phyloP scores from a whole-genome alignment of 306 rosid genomes.

The Cucurbita ficifolia region DNA sequence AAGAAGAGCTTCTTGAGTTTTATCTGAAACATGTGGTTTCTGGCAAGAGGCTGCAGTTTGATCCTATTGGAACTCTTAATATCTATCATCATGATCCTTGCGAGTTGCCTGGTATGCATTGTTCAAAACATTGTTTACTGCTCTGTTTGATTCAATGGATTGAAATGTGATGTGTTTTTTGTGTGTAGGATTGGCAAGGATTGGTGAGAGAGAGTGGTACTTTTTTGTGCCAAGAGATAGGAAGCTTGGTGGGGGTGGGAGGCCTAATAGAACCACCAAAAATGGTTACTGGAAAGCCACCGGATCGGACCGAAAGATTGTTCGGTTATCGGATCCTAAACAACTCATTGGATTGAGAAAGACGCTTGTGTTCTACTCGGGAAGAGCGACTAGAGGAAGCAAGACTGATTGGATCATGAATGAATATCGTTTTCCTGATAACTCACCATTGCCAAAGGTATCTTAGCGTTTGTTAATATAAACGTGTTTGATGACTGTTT shows the following conservation, averaged over 20 bases:
- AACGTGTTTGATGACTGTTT: not conserved
- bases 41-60: conserved; percentile 48
- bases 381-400: conserved; percentile 74
- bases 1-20: conserved; percentile 82
- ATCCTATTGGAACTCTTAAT: conserved; percentile 64
- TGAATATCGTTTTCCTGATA: conserved; percentile 83
- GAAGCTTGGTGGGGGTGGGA: conserved; percentile 73
- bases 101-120: conserved; percentile 59
- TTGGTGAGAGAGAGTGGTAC: conserved; percentile 96
- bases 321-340: conserved; percentile 49
- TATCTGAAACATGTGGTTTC: conserved; percentile 56
- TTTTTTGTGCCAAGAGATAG: conserved; percentile 96
- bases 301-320: conserved; percentile 73
- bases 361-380: conserved; percentile 79
- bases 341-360: conserved; percentile 67
- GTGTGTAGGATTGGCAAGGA: conserved; percentile 46
- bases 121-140: not conserved
- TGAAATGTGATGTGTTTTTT: not conserved
- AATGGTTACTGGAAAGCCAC: conserved; percentile 97
- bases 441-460: conserved; percentile 50
- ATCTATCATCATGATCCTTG: conserved; percentile 81
- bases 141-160: not conserved
- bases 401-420: conserved; percentile 99
- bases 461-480: not conserved
- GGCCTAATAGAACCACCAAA: conserved; percentile 87